phyloP scores from a whole-genome alignment of 1,284 basidiomycete genomes.

The Cutaneotrichosporon sp. region DNA sequence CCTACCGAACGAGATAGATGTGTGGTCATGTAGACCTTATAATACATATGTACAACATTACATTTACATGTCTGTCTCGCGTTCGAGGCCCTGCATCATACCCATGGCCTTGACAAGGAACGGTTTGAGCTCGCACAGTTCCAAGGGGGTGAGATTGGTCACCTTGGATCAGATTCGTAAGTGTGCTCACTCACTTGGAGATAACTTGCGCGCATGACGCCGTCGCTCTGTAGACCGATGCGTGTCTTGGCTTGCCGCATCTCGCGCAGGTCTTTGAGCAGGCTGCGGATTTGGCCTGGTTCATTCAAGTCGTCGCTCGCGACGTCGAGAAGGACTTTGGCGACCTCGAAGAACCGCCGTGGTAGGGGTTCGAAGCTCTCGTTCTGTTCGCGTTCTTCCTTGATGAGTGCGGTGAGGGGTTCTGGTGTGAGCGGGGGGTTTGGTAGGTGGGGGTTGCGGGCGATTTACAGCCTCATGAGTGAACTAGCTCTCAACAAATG shows the following conservation, averaged over 20 bases:
- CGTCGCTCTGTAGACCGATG: conserved; percentile 75
- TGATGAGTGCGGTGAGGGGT: conserved; percentile 68
- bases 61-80: conserved; percentile 24
- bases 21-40: conserved; percentile 46
- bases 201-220: conserved; percentile 54
- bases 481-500: too few relatives aligned
- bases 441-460: too few relatives aligned
- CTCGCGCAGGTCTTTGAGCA: conserved; percentile 92
- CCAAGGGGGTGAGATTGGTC: conserved; percentile 81
- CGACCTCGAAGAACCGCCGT: conserved; percentile 81
- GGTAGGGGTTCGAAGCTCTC: conserved; percentile 73
- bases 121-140: conserved; percentile 87
- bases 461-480: too few relatives aligned
- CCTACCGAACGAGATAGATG: conserved; percentile 37
- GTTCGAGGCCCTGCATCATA: conserved; percentile 56
- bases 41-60: conserved; percentile 11
- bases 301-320: conserved; percentile 84
- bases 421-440: conserved; percentile 56
- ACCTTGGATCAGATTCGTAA: conserved; percentile 58
- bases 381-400: conserved; percentile 65
- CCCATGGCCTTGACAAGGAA: conserved; percentile 83
- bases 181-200: conserved; percentile 63
- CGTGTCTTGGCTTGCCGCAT: conserved; percentile 90
- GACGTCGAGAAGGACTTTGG: conserved; percentile 83
- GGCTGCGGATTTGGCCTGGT: conserved; percentile 73